Evolutionary conservation across 2,329 filamentous ascomycete species (phyloP).

Genomic region (Coniochaeta prunicola): DNA sequence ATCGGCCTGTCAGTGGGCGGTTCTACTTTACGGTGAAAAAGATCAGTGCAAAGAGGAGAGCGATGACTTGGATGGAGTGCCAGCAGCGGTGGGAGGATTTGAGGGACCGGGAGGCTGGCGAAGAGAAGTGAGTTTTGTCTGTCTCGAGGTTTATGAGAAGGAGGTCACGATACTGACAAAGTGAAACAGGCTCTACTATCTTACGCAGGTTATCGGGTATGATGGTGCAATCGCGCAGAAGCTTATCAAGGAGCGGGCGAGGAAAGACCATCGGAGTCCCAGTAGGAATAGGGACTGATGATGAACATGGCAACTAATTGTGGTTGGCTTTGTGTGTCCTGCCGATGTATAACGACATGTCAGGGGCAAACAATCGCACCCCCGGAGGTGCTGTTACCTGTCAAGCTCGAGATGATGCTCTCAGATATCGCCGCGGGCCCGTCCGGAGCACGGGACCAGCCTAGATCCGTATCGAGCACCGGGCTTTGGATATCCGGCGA

Average conservation of each 20-base stretch:
- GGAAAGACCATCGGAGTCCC: slow-evolving; percentile 16
- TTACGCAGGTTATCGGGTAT: slow-evolving; percentile 45
- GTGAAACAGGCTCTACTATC: slow-evolving; percentile 37
- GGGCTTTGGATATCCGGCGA: no score
- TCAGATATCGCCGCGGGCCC: no score
- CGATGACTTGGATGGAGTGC: slow-evolving; percentile 62
- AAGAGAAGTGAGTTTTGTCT: slow-evolving; percentile 71
- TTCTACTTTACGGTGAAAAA: slow-evolving; percentile 83
- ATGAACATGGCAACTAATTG: neutral
- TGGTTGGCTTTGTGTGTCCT: neutral
- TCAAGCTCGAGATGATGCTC: no score
- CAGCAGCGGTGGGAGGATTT: slow-evolving; percentile 68
- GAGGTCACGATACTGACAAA: slow-evolving; percentile 1
- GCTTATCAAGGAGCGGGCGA: slow-evolving; percentile 34
- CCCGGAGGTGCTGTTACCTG: no score
- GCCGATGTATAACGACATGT: neutral
- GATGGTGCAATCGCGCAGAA: slow-evolving; percentile 42
- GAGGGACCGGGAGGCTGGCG: slow-evolving; percentile 58
- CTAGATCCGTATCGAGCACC: no score
- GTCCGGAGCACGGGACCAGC: no score
- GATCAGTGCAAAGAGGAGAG: slow-evolving; percentile 61
- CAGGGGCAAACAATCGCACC: no score
- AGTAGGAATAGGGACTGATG: slow-evolving; percentile 16
- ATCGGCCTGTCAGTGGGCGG: slow-evolving; percentile 80
- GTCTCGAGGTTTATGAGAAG: neutral